These are phyloP conservation scores for Diplodia sapinea DNA, from an alignment of 2,329 filamentous ascomycete species.

Conservation along the genomic window DNA sequence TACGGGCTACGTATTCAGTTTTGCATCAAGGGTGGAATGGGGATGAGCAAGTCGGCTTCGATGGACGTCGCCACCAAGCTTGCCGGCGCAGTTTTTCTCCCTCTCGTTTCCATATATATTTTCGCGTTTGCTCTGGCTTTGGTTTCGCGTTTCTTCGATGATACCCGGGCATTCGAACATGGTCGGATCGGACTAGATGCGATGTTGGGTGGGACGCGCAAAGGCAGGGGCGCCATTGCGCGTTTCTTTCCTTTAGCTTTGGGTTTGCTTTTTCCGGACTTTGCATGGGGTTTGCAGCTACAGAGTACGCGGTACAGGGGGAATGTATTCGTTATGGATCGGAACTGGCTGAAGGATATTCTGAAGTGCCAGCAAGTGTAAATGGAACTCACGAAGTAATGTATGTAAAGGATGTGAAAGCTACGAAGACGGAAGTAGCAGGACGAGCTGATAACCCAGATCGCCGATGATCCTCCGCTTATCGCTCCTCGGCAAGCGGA, in stretches of 20 bases:
- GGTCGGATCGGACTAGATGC: conserved; percentile 19
- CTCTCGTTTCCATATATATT: not conserved
- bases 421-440: not conserved
- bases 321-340: not conserved
- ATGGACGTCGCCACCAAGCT: not conserved
- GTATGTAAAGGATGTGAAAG: not conserved
- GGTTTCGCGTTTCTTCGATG: conserved; percentile 14
- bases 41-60: too few species aligned
- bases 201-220: conserved; percentile 23
- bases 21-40: not conserved
- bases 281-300: not conserved
- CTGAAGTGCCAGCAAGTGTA: not conserved
- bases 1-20: not conserved
- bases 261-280: conserved; percentile 7
- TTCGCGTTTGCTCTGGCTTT: not conserved
- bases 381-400: not conserved
- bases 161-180: conserved; percentile 26
- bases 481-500: not conserved
- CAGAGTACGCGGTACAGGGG: conserved; percentile 4
- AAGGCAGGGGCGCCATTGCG: not conserved
- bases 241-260: conserved; percentile 5
- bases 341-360: not conserved
- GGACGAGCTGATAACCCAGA: not conserved
- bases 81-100: not conserved
- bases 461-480: not conserved